Evolutionary conservation across 768 basidiomycete species (phyloP), one percentile per base, ranked within the genome.

Genomic region (Amanita thiersii): DNA sequence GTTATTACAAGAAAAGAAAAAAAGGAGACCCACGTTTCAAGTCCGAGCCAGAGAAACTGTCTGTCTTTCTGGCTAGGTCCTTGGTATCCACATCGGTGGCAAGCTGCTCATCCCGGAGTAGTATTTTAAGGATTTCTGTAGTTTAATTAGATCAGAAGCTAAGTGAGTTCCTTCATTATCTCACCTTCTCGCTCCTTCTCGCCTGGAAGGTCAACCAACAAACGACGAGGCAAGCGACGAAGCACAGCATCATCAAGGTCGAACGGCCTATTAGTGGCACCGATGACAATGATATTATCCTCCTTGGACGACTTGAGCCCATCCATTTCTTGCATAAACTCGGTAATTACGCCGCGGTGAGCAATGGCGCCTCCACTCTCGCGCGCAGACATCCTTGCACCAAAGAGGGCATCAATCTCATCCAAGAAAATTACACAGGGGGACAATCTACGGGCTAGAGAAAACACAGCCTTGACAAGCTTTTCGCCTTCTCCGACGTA

Each of bases 251-350:
- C 92, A 54, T 91, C 88, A 23, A 91, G 64, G 54, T 91, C 88
- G 52, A 89, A 91, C 1, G 88, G 88, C 49, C 92, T 63, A 58
- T 97, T 97, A 2, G 93, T 96, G 1, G 92, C 92, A 29, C 93
- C 92, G 39, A 97, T 90, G 37, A 97, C 81, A 43, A 94, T 82
- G 43, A 96, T 79, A 47, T 77, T 78, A 48, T 86, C 79, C 40
- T 90, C 85, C 48, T 73, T 74, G 20, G 79, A 81, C 6, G 85
- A 75, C 56, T 79, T 85, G 44, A 97, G 64, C 2, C 92, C 92
- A 52, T 97, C 92, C 91, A 97, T 94, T 57, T 94, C 90, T 55
- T 88, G 86, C 87, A 92, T 90, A 58, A 90, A 90, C 59, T 92
- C 86, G 7, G 88, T 91, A 56, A 88, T 84, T 39, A 93, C 78